phyloP scores from a whole-genome alignment of 257 asterid genomes.

The Coffea eugenioides region DNA sequence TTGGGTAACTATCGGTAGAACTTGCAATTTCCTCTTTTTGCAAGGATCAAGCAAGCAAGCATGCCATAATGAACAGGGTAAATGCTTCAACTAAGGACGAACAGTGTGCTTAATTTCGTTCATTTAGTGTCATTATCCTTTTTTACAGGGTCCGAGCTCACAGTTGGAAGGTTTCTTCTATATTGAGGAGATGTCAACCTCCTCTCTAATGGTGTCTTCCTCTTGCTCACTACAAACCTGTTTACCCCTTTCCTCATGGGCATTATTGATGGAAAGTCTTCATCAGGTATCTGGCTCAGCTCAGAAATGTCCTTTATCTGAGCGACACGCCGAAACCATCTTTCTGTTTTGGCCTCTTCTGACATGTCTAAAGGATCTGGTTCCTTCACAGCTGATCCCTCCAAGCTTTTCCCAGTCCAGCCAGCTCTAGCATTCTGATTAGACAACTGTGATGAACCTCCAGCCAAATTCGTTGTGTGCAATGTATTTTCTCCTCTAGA shows the following conservation, averaged over 20 bases:
- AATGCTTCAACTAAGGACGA: neutral
- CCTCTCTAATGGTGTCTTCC: conserved; percentile 91
- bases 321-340: conserved; percentile 93
- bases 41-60: neutral
- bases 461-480: conserved; percentile 7
- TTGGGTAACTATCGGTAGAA: neutral
- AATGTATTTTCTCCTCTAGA: conserved; percentile 19
- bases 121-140: conserved; percentile 40
- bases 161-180: conserved; percentile 67
- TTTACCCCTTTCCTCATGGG: conserved; percentile 96
- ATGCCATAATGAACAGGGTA: neutral
- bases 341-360: conserved; percentile 93
- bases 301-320: conserved; percentile 94
- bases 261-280: conserved; percentile 94
- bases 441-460: conserved; percentile 20
- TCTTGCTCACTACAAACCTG: conserved; percentile 92
- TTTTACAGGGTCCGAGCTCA: conserved; percentile 50
- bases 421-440: conserved; percentile 33
- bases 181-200: conserved; percentile 79
- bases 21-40: neutral
- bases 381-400: conserved; percentile 82
- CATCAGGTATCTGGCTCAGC: conserved; percentile 92
- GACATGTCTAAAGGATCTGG: conserved; percentile 85
- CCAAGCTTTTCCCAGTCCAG: conserved; percentile 64
- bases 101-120: neutral